Evolutionary conservation across 2,329 filamentous ascomycete genomes (phyloP).

Genomic region (Coniochaeta sp.): DNA sequence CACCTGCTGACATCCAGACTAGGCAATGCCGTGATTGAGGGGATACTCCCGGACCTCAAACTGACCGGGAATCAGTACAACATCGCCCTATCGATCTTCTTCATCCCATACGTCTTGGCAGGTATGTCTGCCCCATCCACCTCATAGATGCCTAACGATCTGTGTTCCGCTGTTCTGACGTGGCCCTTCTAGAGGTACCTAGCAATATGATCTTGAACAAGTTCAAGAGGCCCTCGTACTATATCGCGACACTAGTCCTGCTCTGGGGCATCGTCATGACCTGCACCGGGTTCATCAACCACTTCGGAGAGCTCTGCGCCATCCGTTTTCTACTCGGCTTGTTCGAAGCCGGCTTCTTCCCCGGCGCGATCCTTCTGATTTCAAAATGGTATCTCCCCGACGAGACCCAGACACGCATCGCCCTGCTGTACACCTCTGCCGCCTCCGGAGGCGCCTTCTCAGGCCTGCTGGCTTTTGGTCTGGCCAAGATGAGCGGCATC

Average conservation of each 20-base stretch:
- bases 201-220: constrained; percentile 24
- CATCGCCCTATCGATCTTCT: constrained; percentile 26
- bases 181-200: constrained; percentile 11
- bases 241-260: constrained; percentile 10
- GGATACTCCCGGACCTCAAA: too few species aligned
- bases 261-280: constrained; percentile 8
- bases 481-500: constrained; percentile 13
- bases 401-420: constrained; percentile 2
- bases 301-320: not conserved
- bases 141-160: too few species aligned
- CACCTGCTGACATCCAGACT: too few species aligned
- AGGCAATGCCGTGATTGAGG: too few species aligned
- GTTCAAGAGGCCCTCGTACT: constrained; percentile 27
- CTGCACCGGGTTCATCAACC: not conserved
- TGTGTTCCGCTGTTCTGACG: too few species aligned
- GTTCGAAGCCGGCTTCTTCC: constrained; percentile 17
- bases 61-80: constrained; percentile 12
- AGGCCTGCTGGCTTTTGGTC: constrained; percentile 29
- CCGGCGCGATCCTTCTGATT: constrained; percentile 15
- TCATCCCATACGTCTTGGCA: constrained; percentile 19
- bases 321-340: constrained; percentile 14
- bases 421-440: constrained; percentile 22
- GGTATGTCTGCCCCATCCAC: too few species aligned
- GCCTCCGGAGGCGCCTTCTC: constrained; percentile 27
- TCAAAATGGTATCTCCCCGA: constrained; percentile 14